Percentiles rank a stretch among this genome's conserved stretches.
phyloP scores from a whole-genome alignment of 768 basidiomycete genomes.

The Tricholoma terreum region DNA sequence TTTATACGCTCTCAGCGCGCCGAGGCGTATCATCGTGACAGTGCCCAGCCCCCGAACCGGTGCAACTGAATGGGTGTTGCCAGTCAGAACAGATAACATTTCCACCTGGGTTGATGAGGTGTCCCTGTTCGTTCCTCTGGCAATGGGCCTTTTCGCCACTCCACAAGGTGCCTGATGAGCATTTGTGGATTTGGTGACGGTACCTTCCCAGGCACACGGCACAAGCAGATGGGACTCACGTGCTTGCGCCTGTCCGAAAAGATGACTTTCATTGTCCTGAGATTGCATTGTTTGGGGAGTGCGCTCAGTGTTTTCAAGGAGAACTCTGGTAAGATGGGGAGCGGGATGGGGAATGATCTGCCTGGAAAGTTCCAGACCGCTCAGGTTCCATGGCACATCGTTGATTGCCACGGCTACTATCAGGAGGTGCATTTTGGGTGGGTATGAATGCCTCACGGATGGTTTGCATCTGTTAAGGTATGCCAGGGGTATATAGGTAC shows the following conservation, averaged over 20 bases:
- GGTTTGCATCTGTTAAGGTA: too few relatives aligned
- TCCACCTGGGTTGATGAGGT: background rate
- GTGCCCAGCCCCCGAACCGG: constrained; percentile 16
- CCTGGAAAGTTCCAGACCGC: background rate
- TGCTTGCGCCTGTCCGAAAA: background rate
- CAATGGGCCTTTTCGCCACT: too few relatives aligned
- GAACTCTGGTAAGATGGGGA: background rate
- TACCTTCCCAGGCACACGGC: constrained; percentile 32
- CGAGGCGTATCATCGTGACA: too few relatives aligned
- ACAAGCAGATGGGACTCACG: too few relatives aligned
- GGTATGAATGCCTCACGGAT: too few relatives aligned
- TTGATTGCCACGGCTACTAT: background rate
- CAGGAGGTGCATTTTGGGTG: background rate
- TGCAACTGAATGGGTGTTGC: constrained; percentile 27
- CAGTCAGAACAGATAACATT: constrained; percentile 31
- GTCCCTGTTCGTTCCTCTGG: constrained; percentile 23
- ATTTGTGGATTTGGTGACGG: constrained; percentile 4
- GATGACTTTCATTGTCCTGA: background rate
- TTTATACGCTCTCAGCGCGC: too few relatives aligned
- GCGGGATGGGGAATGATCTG: background rate
- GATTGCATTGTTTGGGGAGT: background rate
- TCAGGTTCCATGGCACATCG: background rate
- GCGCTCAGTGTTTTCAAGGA: background rate
- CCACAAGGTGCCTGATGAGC: too few relatives aligned
- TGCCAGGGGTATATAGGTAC: too few relatives aligned